Percentiles rank a stretch among this genome's conserved stretches.
Conservation (phyloP, 208 protist species). For the Leishmania tarentolae region DNA sequence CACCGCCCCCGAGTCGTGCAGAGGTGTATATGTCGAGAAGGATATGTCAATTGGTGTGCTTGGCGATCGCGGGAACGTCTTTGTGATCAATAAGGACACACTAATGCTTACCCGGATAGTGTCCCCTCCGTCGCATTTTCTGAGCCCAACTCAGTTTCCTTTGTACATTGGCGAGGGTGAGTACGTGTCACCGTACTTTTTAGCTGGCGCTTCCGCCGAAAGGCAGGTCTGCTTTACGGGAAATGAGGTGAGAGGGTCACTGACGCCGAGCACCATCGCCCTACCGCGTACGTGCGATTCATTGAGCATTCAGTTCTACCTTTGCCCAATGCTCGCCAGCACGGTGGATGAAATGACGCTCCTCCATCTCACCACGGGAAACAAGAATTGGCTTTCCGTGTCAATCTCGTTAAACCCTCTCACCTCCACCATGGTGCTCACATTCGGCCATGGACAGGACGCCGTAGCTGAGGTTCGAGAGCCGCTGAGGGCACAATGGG, state of each 20-base stretch:
- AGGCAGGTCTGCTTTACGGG: constrained; percentile 33
- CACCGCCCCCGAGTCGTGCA: constrained; percentile 29
- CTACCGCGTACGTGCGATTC: constrained; percentile 67
- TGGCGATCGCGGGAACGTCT: constrained; percentile 35
- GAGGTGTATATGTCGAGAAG: constrained; percentile 35
- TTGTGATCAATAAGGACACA: constrained; percentile 57
- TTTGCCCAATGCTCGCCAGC: constrained; percentile 42
- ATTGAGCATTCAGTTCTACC: constrained; percentile 80
- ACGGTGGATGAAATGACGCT: constrained; percentile 45
- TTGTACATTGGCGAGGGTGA: constrained; percentile 54
- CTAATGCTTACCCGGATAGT: constrained; percentile 35
- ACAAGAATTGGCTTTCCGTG: constrained; percentile 64
- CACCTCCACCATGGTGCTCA: constrained; percentile 48
- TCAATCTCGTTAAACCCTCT: constrained; percentile 42
- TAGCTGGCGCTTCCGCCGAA: constrained; percentile 23
- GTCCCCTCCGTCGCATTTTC: constrained; percentile 7
- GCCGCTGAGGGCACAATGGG: constrained; percentile 54
- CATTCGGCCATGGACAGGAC: constrained; percentile 69
- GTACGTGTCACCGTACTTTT: constrained; percentile 57
- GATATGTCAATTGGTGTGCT: constrained; percentile 50
- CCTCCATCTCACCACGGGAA: constrained; percentile 42
- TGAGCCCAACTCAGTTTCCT: constrained; percentile 25
- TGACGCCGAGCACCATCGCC: constrained; percentile 40
- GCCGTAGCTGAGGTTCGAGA: constrained; percentile 70
- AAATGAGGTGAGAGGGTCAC: constrained; percentile 37